Conservation (phyloP, 129 eudicot genomes). For the Artemisia annua region DNA sequence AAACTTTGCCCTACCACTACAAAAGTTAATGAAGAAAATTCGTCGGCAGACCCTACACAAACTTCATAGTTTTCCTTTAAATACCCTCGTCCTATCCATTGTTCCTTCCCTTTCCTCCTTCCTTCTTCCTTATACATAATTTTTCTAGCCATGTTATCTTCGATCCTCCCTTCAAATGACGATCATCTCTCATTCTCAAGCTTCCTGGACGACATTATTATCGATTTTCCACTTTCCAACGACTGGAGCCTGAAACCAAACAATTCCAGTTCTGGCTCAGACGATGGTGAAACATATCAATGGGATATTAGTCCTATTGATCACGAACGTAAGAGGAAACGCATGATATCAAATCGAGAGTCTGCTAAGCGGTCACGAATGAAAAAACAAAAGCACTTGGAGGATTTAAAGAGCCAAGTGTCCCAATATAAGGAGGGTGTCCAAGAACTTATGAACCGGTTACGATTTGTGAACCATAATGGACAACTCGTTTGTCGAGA, state of each 20-base stretch:
- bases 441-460: conserved; percentile 64
- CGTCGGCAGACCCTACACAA: neutral
- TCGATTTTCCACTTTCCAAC: conserved; percentile 27
- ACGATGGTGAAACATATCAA: conserved; percentile 3
- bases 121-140: conserved; percentile 20
- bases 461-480: conserved; percentile 42
- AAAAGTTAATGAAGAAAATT: neutral
- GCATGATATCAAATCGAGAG: conserved; percentile 79
- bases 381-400: conserved; percentile 81
- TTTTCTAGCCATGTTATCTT: conserved; percentile 23
- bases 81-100: conserved; percentile 17
- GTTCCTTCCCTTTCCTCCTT: conserved; percentile 41
- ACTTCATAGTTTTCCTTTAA: conserved; percentile 10
- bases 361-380: conserved; percentile 76
- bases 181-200: conserved; percentile 7
- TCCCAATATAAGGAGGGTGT: conserved; percentile 36
- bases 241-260: conserved; percentile 15
- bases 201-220: conserved; percentile 33
- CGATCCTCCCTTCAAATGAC: conserved; percentile 8
- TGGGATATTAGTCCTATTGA: neutral
- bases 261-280: conserved; percentile 26
- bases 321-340: conserved; percentile 58
- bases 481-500: conserved; percentile 45
- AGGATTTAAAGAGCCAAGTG: conserved; percentile 54
- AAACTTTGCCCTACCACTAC: neutral